Conservation (phyloP, 352 stramenopile species). For the Albugo candida region DNA sequence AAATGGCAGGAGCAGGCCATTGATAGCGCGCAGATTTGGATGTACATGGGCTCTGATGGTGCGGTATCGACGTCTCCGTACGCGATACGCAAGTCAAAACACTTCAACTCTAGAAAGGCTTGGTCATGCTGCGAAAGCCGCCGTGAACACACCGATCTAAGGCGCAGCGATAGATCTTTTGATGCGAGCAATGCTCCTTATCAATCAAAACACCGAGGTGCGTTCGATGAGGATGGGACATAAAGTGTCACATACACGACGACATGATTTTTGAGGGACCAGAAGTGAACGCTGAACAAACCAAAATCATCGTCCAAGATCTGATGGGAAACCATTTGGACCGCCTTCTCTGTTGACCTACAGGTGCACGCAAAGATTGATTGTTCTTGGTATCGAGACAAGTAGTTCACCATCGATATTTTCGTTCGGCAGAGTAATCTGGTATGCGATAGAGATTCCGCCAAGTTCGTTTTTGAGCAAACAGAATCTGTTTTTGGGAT, state of each 20-base stretch:
- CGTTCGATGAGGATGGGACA: conserved; percentile 90
- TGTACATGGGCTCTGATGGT: conserved; percentile 94
- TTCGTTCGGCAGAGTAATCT: too few species aligned
- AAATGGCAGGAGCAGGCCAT: conserved; percentile 92
- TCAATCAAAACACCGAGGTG: conserved; percentile 85
- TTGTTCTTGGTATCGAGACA: conserved; percentile 99
- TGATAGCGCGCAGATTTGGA: conserved; percentile 45
- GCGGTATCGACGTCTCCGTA: conserved; percentile 92
- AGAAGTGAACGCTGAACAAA: conserved; percentile 89
- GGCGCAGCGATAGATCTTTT: conserved; percentile 96
- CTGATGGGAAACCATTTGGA: conserved; percentile 98
- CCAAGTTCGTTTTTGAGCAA: too few species aligned
- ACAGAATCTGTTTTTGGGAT: too few species aligned
- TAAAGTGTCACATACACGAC: conserved; percentile 98
- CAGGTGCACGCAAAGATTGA: conserved; percentile 88
- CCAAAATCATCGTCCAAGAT: conserved; percentile 61
- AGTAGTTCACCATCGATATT: conserved; percentile 66
- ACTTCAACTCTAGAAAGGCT: conserved; percentile 39
- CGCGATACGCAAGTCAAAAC: conserved; percentile 52
- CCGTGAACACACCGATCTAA: conserved; percentile 99
- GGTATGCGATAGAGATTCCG: too few species aligned
- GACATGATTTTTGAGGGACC: conserved; percentile 99
- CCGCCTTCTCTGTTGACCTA: conserved; percentile 63
- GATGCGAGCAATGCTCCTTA: conserved; percentile 98
- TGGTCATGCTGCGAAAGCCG: conserved; percentile 83